A percentile compares a stretch with the other conserved stretches of the same genome.
phyloP scores from a whole-genome alignment of 1,284 basidiomycete genomes.

The Papiliotrema flavescens region DNA sequence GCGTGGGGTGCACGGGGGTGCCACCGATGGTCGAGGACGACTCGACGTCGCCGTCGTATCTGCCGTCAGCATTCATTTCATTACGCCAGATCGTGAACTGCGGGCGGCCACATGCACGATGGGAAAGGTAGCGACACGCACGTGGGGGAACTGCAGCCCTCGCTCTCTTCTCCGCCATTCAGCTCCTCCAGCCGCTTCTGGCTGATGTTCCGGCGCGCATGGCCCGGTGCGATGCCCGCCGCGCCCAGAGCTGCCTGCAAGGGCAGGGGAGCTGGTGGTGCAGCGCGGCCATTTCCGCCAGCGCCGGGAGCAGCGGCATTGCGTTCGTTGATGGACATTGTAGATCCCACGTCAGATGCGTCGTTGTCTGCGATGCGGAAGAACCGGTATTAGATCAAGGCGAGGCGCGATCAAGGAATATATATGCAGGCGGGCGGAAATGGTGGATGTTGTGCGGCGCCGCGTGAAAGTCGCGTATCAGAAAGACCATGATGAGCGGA shows the following conservation, averaged over 20 bases:
- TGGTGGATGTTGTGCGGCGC: no score
- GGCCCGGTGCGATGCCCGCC: slow-evolving; percentile 1
- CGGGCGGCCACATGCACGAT: neutral
- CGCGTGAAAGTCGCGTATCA: neutral
- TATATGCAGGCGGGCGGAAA: no score
- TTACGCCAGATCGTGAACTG: neutral
- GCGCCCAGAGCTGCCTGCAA: slow-evolving; percentile 2
- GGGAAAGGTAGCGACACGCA: slow-evolving; percentile 20
- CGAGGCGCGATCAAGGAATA: neutral
- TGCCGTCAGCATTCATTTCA: slow-evolving; percentile 41
- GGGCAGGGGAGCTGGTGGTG: neutral
- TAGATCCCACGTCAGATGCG: slow-evolving; percentile 45
- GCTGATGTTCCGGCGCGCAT: slow-evolving; percentile 12
- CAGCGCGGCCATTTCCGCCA: neutral
- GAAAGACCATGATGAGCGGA: neutral
- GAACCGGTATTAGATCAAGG: neutral
- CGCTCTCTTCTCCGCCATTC: slow-evolving; percentile 32
- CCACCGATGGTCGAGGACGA: slow-evolving; percentile 52
- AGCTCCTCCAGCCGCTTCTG: slow-evolving; percentile 19
- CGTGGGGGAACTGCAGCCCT: slow-evolving; percentile 47
- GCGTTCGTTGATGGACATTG: slow-evolving; percentile 31
- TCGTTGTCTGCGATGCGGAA: slow-evolving; percentile 22
- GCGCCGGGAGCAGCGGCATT: slow-evolving; percentile 13
- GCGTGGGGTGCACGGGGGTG: slow-evolving; percentile 42
- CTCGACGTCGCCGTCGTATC: slow-evolving; percentile 87